phyloP scores from a whole-genome alignment of 495 filamentous ascomycete genomes.

The Tuber umbilicatum region DNA sequence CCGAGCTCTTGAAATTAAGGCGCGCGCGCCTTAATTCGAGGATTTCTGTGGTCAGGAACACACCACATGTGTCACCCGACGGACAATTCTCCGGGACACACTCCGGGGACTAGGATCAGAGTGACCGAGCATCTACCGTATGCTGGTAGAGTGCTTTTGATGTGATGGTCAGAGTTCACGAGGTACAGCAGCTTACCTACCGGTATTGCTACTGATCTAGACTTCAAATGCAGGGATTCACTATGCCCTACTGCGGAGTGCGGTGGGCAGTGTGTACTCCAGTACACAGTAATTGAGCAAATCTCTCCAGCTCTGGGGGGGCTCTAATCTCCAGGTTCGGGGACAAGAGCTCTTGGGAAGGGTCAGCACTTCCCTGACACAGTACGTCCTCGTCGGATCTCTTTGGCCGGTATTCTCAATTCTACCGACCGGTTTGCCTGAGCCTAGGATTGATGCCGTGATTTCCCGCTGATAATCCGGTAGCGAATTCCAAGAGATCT shows the following conservation, averaged over 20 bases:
- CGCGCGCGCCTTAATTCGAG: not conserved
- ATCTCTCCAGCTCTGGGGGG: not conserved
- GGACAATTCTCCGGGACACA: conserved; percentile 1
- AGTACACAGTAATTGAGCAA: no score
- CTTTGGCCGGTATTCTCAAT: not conserved
- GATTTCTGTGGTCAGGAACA: not conserved
- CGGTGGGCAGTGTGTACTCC: no score
- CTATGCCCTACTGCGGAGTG: not conserved
- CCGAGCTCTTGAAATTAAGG: not conserved
- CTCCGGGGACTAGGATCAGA: not conserved
- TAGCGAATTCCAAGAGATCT: not conserved
- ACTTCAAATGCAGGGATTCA: not conserved
- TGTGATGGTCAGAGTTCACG: not conserved
- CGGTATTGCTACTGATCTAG: not conserved
- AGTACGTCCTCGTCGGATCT: not conserved
- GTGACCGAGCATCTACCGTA: not conserved
- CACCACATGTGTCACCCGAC: not conserved
- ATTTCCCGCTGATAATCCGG: not conserved
- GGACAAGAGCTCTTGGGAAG: not conserved
- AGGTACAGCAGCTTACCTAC: not conserved
- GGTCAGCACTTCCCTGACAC: no score
- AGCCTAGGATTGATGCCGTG: not conserved
- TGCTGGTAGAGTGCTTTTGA: not conserved
- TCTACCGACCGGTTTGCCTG: not conserved
- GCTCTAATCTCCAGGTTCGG: not conserved